These are phyloP conservation scores for Chaetomidium leptoderma DNA, from an alignment of 495 filamentous ascomycete genomes.

Conservation along the genomic window DNA sequence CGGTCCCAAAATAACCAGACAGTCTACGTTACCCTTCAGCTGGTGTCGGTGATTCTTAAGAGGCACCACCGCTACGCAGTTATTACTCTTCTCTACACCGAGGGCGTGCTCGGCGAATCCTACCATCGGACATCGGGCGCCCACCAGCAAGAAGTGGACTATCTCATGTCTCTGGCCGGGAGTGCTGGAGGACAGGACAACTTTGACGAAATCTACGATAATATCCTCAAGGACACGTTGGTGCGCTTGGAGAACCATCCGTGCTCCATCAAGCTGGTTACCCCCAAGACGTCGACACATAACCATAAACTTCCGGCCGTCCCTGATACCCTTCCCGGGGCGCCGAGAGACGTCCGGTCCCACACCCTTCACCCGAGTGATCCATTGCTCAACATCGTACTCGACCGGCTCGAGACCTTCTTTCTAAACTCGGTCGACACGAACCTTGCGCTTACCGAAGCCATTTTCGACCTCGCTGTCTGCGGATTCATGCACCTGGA, in stretches of 20 bases:
- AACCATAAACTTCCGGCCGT: constrained; percentile 48
- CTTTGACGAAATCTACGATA: constrained; percentile 74
- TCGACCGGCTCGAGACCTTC: constrained; percentile 69
- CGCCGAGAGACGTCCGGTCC: constrained; percentile 51
- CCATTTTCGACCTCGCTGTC: constrained; percentile 73
- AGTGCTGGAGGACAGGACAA: constrained; percentile 66
- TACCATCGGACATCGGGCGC: constrained; percentile 68
- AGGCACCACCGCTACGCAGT: constrained; percentile 83
- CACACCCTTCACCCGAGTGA: constrained; percentile 67
- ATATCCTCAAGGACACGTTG: constrained; percentile 75
- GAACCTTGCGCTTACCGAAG: constrained; percentile 80
- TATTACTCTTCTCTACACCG: constrained; percentile 65
- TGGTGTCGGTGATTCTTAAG: constrained; percentile 77
- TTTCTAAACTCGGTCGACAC: constrained; percentile 85
- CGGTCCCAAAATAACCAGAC: constrained; percentile 82
- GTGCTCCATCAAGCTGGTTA: constrained; percentile 60
- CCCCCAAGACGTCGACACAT: constrained; percentile 48
- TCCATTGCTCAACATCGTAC: constrained; percentile 65
- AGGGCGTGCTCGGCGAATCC: constrained; percentile 47
- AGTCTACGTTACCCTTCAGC: constrained; percentile 77
- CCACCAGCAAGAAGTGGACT: constrained; percentile 73
- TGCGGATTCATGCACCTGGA: constrained; percentile 81
- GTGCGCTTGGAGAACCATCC: constrained; percentile 74
- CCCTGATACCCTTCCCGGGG: constrained; percentile 49
- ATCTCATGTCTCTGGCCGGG: constrained; percentile 66